Conservation (phyloP, 805 yeast genomes). For the Kluyveromyces lactis region DNA sequence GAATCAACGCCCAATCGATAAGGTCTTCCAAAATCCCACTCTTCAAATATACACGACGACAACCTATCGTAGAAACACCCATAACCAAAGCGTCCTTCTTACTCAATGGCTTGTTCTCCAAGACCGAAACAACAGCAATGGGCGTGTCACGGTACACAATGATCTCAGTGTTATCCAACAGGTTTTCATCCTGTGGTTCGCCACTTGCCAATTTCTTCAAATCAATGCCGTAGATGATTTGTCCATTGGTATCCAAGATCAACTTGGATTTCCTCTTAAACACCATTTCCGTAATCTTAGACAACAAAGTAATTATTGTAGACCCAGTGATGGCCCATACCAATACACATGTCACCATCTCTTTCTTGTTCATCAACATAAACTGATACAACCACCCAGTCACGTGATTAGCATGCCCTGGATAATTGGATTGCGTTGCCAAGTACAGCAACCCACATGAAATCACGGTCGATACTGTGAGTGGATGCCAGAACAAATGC, state of each 20-base stretch:
- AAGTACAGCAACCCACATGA: constrained; percentile 15
- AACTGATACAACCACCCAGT: constrained; percentile 18
- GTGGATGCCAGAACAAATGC: constrained; percentile 39
- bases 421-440: constrained; percentile 15
- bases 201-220: constrained; percentile 38
- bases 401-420: constrained; percentile 14
- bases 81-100: constrained; percentile 38
- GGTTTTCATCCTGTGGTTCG: constrained; percentile 17
- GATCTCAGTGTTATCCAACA: constrained; percentile 44
- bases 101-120: constrained; percentile 36
- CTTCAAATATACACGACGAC: constrained; percentile 57
- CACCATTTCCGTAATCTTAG: constrained; percentile 39
- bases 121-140: constrained; percentile 49
- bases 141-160: constrained; percentile 63
- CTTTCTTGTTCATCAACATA: constrained; percentile 20
- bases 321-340: constrained; percentile 32
- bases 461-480: constrained; percentile 26
- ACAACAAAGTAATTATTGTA: constrained; percentile 33
- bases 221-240: constrained; percentile 42
- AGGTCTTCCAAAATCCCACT: constrained; percentile 60
- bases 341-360: constrained; percentile 30
- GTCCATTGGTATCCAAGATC: constrained; percentile 31
- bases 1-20: constrained; percentile 48
- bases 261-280: constrained; percentile 35
- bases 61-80: constrained; percentile 49